Evolutionary conservation across 768 basidiomycete genomes (phyloP).

Genomic region (Auricularia cornea): DNA sequence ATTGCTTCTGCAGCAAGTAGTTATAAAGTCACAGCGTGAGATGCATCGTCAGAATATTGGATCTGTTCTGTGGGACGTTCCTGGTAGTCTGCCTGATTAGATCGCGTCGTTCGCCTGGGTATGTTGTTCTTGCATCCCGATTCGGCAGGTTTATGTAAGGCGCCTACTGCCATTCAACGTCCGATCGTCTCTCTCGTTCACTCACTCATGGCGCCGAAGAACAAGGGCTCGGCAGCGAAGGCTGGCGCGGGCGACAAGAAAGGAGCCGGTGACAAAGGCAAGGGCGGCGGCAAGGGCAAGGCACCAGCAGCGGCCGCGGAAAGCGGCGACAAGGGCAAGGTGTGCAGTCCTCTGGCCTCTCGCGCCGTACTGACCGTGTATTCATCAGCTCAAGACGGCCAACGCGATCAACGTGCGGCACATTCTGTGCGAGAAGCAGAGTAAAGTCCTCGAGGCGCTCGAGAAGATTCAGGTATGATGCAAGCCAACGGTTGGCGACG

Average conservation of each 20-base stretch:
- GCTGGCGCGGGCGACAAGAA: slow-evolving; percentile 1
- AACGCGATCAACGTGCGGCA: slow-evolving; percentile 81
- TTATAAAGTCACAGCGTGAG: no score
- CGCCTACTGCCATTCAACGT: no score
- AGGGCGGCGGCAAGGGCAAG: background rate
- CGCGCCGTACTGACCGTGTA: background rate
- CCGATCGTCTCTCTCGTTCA: no score
- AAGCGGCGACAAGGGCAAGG: slow-evolving; percentile 3
- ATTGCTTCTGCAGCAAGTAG: no score
- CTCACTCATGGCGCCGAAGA: background rate
- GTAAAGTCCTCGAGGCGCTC: slow-evolving; percentile 68
- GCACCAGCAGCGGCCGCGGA: background rate
- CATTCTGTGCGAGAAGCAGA: slow-evolving; percentile 82
- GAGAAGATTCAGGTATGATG: slow-evolving; percentile 62
- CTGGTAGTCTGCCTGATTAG: no score
- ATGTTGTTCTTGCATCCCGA: no score
- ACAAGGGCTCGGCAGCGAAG: background rate
- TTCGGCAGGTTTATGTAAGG: no score
- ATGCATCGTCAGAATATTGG: no score
- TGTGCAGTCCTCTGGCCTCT: background rate
- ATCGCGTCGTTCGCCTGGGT: no score
- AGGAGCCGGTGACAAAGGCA: background rate
- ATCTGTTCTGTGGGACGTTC: no score
- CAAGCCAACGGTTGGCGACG: background rate
- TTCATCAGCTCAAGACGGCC: slow-evolving; percentile 52